Percentiles rank a stretch among this genome's conserved stretches.
Evolutionary conservation across 1,139 yeast species (phyloP).

Genomic region (Candida glucosophila): DNA sequence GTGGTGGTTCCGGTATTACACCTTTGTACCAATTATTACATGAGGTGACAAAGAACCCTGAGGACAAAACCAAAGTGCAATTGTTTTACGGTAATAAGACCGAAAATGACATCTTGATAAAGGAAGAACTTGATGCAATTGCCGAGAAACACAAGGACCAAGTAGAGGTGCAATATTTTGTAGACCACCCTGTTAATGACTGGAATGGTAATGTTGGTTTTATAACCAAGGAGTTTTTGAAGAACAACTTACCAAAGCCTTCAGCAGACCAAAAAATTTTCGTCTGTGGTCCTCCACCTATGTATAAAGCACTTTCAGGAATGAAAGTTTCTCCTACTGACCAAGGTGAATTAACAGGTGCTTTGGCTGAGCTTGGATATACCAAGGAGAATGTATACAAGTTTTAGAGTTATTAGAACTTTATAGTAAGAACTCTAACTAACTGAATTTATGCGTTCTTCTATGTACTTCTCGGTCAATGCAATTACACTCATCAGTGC

Average conservation of each 20-base stretch:
- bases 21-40: constrained; percentile 89
- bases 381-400: constrained; percentile 83
- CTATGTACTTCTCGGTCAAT: no score
- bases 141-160: constrained; percentile 53
- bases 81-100: constrained; percentile 75
- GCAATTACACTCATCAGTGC: no score
- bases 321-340: constrained; percentile 76
- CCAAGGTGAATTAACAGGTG: constrained; percentile 92
- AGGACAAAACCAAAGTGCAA: constrained; percentile 65
- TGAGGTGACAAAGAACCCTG: constrained; percentile 68
- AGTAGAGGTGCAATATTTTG: constrained; percentile 60
- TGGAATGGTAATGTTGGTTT: constrained; percentile 85
- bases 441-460: no score
- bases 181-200: constrained; percentile 61
- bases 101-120: constrained; percentile 70
- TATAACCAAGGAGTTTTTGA: constrained; percentile 70
- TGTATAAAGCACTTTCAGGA: constrained; percentile 53
- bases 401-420: constrained; percentile 51
- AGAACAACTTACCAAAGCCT: constrained; percentile 58
- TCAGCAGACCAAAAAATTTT: constrained; percentile 57
- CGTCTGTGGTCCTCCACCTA: constrained; percentile 85
- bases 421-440: no score
- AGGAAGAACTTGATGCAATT: constrained; percentile 68
- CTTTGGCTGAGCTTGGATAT: constrained; percentile 81
- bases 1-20: constrained; percentile 94